These are phyloP conservation scores for Dothideomycetes sp. DNA, from an alignment of 2,329 filamentous ascomycete genomes.

Conservation along the genomic window DNA sequence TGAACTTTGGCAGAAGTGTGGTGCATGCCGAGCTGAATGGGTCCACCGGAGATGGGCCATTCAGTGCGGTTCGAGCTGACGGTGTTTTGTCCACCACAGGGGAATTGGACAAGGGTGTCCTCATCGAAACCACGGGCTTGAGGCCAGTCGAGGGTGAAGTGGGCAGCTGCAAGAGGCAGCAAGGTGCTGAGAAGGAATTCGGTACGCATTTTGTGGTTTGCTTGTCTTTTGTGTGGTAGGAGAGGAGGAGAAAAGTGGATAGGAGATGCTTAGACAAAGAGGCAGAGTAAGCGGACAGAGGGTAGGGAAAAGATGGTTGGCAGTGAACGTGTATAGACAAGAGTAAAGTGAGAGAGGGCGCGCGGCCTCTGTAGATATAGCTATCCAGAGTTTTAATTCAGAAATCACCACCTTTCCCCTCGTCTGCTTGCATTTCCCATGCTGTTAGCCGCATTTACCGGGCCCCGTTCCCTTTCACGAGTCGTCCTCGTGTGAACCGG, in stretches of 20 bases:
- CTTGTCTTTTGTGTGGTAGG: not conserved
- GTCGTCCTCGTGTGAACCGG: constrained; percentile 1
- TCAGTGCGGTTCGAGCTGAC: constrained; percentile 37
- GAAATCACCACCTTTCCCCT: too few relatives aligned
- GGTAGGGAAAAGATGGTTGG: constrained; percentile 5
- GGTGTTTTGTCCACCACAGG: constrained; percentile 43
- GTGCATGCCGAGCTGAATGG: constrained; percentile 44
- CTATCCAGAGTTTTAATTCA: too few relatives aligned
- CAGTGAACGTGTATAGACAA: constrained; percentile 8
- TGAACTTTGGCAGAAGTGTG: constrained; percentile 45
- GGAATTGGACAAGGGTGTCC: constrained; percentile 37
- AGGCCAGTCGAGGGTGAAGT: constrained; percentile 49
- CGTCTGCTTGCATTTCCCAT: too few relatives aligned
- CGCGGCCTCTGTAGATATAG: too few relatives aligned
- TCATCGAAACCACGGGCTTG: constrained; percentile 40
- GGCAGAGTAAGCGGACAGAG: not conserved
- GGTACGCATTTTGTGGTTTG: constrained; percentile 24
- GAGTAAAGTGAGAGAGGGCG: too few relatives aligned
- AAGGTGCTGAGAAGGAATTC: constrained; percentile 29
- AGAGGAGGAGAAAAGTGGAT: not conserved
- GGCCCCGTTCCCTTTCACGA: constrained; percentile 1
- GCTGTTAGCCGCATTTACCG: not conserved
- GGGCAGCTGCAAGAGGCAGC: constrained; percentile 41
- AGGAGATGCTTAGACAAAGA: not conserved
- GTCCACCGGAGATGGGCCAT: constrained; percentile 40